Evolutionary conservation across 768 basidiomycete genomes (phyloP), one percentile per base, ranked within the genome.

Genomic region (Sistotremastrum niveocremeum): DNA sequence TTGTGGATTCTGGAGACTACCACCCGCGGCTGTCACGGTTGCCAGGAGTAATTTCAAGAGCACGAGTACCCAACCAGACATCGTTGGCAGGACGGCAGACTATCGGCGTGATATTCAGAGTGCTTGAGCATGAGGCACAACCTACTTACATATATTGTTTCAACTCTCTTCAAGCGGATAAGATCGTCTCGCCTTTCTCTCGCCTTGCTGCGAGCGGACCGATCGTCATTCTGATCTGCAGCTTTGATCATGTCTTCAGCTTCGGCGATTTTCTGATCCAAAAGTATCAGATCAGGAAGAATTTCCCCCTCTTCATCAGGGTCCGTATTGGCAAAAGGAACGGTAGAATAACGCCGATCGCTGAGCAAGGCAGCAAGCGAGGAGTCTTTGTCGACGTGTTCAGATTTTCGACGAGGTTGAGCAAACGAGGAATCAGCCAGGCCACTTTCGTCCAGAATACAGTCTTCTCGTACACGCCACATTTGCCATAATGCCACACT

Each of bases 391-490:
- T 31, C 7, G 42, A 33, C 7, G 42, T 30, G 42, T 34, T 44
- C 3, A 44, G 29, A 9, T 20, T 44, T 9, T 30, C 12, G 34
- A 44, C 28, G 9, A 34, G 36, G 42, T 44, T 34, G 11, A 44
- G 82, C 70, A 81, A 56, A 32, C 32, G 48, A 45, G 32, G 36
- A 40, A 41, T 38, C 43, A 47, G 41, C 84, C 49, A 95, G 62
- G 8, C 95, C 95, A 57, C 90, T 89, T 65, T 99, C 95, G 41
- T 80, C 77, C 2, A 82, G 81, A 73, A 95, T 87, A 57, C 84
- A 97, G 56, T 98, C 94, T 61, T 97, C 93, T 53, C 95, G 72
- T 11, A 89, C 85, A 59, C 83, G 74, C 88, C 89, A 97, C 78
- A 93, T 88, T 66, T 99, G 95, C 66, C 79, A 78, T 11, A 97